Evolutionary conservation across 2,329 filamentous ascomycete species (phyloP).

Genomic region (Calonectria hongkongensis): DNA sequence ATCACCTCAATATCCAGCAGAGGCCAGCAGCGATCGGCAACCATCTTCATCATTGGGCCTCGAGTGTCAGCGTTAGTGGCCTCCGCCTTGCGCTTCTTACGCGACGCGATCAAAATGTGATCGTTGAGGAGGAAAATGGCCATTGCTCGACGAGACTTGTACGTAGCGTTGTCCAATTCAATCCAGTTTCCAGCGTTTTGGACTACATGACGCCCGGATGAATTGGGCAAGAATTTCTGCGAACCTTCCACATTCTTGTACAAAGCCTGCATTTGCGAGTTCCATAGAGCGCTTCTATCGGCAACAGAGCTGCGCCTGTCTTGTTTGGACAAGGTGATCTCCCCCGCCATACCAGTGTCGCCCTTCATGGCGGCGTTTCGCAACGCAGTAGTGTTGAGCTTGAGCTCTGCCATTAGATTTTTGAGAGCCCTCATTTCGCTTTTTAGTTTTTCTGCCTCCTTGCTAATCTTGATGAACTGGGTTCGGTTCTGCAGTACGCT

Average conservation of each 20-base stretch:
- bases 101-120: conserved; percentile 91
- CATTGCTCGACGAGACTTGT: conserved; percentile 92
- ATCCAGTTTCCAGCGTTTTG: conserved; percentile 96
- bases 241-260: conserved; percentile 99
- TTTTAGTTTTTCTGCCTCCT: conserved; percentile 98
- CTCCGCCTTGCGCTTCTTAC: conserved; percentile 93
- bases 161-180: conserved; percentile 96
- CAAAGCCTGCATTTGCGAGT: conserved; percentile 82
- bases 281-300: conserved; percentile 80
- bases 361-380: conserved; percentile 74
- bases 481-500: conserved; percentile 98
- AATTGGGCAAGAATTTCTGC: conserved; percentile 95
- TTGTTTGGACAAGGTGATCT: conserved; percentile 74
- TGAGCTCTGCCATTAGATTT: conserved; percentile 94
- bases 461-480: conserved; percentile 99
- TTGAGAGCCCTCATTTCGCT: conserved; percentile 94
- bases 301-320: conserved; percentile 94
- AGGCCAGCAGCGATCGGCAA: conserved; percentile 96
- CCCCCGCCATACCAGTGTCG: conserved; percentile 69
- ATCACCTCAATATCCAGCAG: conserved; percentile 94
- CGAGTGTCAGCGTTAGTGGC: conserved; percentile 70
- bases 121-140: conserved; percentile 96
- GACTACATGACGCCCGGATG: conserved; percentile 93
- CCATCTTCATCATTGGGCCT: conserved; percentile 81
- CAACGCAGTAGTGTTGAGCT: conserved; percentile 82